Conservation (phyloP, 495 filamentous ascomycete genomes). For the Trypethelium eluteriae region DNA sequence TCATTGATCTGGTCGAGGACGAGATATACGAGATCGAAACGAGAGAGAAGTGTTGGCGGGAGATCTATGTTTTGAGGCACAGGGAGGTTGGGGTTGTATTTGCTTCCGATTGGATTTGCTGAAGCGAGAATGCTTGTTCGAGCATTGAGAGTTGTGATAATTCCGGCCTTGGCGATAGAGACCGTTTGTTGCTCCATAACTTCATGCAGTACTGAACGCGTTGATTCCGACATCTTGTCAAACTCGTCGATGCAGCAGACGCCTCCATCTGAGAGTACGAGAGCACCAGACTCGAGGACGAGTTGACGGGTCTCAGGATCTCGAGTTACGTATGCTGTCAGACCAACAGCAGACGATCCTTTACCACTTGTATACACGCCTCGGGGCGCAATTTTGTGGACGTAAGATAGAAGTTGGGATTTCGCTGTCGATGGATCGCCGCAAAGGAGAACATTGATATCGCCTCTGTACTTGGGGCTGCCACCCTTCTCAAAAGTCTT, state of each 20-base stretch:
- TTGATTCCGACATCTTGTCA: conserved; percentile 97
- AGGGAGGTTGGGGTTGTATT: conserved; percentile 91
- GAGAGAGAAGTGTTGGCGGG: conserved; percentile 84
- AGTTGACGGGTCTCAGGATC: conserved; percentile 91
- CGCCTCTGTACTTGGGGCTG: conserved; percentile 87
- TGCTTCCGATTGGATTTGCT: conserved; percentile 93
- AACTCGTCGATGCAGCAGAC: conserved; percentile 99
- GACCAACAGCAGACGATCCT: conserved; percentile 92
- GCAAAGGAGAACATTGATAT: conserved; percentile 94
- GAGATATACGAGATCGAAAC: conserved; percentile 95
- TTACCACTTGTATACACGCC: conserved; percentile 97
- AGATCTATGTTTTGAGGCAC: conserved; percentile 98
- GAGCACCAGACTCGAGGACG: conserved; percentile 90
- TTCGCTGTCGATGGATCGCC: conserved; percentile 96
- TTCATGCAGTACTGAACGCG: conserved; percentile 93
- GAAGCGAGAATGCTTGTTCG: conserved; percentile 90
- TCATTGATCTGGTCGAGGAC: conserved; percentile 92
- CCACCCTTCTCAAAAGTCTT: conserved; percentile 96
- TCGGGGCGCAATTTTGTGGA: conserved; percentile 94
- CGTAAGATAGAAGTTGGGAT: conserved; percentile 86
- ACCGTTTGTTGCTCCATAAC: conserved; percentile 99
- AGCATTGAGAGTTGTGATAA: conserved; percentile 96
- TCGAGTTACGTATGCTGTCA: conserved; percentile 95
- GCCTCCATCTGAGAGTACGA: conserved; percentile 92
- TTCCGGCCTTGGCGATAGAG: conserved; percentile 96